These are phyloP conservation scores for Acaromyces ingoldii DNA, from an alignment of 1,284 basidiomycete genomes.

Conservation along the genomic window DNA sequence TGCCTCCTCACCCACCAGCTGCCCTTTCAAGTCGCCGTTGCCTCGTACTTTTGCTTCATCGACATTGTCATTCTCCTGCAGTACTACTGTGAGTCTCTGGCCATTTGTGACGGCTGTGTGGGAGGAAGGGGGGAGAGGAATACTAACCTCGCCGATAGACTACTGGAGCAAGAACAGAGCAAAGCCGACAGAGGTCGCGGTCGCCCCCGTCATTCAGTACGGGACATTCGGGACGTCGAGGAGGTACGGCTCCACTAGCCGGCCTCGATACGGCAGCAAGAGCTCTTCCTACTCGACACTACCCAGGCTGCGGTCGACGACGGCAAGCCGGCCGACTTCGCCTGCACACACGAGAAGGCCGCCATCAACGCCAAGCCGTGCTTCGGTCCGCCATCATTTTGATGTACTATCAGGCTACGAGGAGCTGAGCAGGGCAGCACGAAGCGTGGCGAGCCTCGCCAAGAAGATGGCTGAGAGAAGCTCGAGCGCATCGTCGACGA, in stretches of 20 bases:
- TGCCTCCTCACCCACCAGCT: conserved; percentile 44
- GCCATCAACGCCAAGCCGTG: no score
- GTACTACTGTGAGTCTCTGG: conserved; percentile 11
- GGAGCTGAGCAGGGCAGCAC: not conserved
- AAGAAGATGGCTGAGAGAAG: not conserved
- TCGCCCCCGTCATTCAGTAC: not conserved
- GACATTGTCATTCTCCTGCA: conserved; percentile 35
- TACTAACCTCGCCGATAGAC: conserved; percentile 1
- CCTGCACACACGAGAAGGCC: no score
- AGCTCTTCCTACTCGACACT: no score
- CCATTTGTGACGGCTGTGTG: no score
- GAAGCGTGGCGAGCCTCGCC: conserved; percentile 1
- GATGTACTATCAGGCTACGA: no score
- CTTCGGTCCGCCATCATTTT: no score
- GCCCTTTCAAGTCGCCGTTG: conserved; percentile 44
- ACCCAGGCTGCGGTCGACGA: no score
- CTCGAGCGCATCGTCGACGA: no score
- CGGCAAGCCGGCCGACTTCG: no score
- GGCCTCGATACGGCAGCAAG: no score
- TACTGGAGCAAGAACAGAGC: conserved; percentile 18
- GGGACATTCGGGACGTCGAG: not conserved
- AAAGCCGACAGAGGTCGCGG: conserved; percentile 1
- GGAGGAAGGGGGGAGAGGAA: not conserved
- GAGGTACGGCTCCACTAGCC: not conserved
- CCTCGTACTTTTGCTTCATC: conserved; percentile 42